Base-by-base conservation (phyloP, 148 eudicot species). In the Drosera capensis region DNA sequence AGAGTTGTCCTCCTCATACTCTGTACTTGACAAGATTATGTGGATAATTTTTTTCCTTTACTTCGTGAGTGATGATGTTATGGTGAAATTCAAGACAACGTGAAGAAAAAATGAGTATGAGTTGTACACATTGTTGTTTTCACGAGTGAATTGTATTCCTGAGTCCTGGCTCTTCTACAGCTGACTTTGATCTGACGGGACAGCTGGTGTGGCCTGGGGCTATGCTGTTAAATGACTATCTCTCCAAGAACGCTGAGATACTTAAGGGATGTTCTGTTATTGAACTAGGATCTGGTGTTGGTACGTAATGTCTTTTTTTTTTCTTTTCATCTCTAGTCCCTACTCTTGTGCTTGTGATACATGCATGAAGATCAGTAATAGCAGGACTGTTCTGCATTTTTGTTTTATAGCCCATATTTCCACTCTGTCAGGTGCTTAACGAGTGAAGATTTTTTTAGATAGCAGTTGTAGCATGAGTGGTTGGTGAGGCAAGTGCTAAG, bases 151-250 rank as follows among this genome's bases (percentile, higher is more conserved):
- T 9, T 11, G 5, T 34, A 11, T 9, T 40, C 34, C 43, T 39
- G 45, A 14, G n/a, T n/a, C n/a, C 15, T 46, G 8, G 11, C n/a
- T 64, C 28, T 59, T 47, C 54, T 24, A 48, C 87, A 80, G 94
- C 94, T 78, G 94, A 88, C 75, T 88, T 80, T 68, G 97, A 88
- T 75, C 65, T 88, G 55, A 88, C 97, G 25, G 97, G 97, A 49
- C 97, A 88, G 65, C 52, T 83, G 72, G 94, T 88, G 20, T 88
- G 97, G 97, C 97, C 97, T 57, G 94, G 94, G 14, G 97, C 97
- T 21, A 73, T 65, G 52, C 55, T 83, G 25, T 45, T 88, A 64
- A 88, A 88, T 64, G 67, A 73, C 45, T 83, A 77, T 59, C 72
- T 88, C 26, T 77, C 87, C 12, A 61, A 60, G 60, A 75, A 80